Evolutionary conservation across 176 grass and related monocot species (phyloP), one percentile per base, ranked within the genome.

Genomic region (Chloris gayana): DNA sequence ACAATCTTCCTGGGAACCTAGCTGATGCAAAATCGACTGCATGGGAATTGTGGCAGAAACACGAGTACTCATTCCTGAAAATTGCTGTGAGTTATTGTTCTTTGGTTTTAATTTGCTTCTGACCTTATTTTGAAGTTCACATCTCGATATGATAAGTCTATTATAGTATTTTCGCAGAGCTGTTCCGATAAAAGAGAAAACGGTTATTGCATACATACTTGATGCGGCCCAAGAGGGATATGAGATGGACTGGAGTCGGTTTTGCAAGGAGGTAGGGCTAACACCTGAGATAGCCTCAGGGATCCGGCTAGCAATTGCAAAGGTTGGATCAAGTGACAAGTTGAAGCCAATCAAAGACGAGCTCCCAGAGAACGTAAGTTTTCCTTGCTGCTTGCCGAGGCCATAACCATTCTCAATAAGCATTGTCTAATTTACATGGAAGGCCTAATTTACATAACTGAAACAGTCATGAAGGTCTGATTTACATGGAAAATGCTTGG

Each of bases 321-420:
- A 95, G 76, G 76, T 95, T 78, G 95, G 92, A 86, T 87, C 91
- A 69, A 51, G 42, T 18, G 92, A 95, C 2, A 82, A 69, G 71
- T 8, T 98, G 75, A 98, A 89, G 78, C 95, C 88, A 57, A 91
- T 95, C 49, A 98, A 98, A 86, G 95, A 98, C 0, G 90, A 93
- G 81, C 65, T 98, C 62, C 86, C 90, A 72, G 95, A 95, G 77
- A 91, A 85, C 76, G 92, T 98, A 69, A 88, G 29, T 70, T 30
- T 76, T 29, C 56, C 57, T 47, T 19, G 51, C 14, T 72, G 21
- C 33, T 45, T 89, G 29, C 5, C 53, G 17, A 46, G 9, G 35
- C 35, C 35, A 37, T 37, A 37, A 26, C 13, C 49, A 70, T 15
- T 83, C 73, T 14, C 34, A 13, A 27, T n/a, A 24, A 42, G 39